A percentile compares a stretch with the other conserved stretches of the same genome.
Evolutionary conservation across 352 stramenopile genomes (phyloP).

Genomic region (Phytophthora ramorum): DNA sequence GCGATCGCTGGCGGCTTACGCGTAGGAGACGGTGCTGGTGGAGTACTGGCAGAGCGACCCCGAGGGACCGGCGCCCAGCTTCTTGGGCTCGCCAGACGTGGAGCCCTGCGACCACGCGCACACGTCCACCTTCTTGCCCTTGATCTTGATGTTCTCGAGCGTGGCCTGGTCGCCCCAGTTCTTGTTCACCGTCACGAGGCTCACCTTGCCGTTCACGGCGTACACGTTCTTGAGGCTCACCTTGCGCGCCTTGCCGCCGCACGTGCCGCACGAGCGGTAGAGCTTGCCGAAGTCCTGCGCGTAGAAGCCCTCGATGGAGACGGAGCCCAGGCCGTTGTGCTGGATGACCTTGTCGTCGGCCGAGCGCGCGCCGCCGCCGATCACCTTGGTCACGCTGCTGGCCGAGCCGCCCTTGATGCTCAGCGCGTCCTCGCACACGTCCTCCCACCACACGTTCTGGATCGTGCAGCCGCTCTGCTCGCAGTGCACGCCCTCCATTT

Average conservation of each 20-base stretch:
- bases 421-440: not conserved
- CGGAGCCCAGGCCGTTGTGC: conserved; percentile 3
- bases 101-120: conserved; percentile 18
- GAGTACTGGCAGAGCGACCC: conserved; percentile 39
- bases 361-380: not conserved
- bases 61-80: conserved; percentile 25
- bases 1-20: not conserved
- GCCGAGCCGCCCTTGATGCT: not conserved
- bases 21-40: conserved; percentile 26
- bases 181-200: conserved; percentile 24
- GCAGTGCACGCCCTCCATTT: conserved; percentile 2
- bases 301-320: conserved; percentile 27
- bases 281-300: conserved; percentile 24
- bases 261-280: conserved; percentile 2
- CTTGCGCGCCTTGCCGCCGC: conserved; percentile 17
- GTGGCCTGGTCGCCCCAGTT: conserved; percentile 24
- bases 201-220: conserved; percentile 25
- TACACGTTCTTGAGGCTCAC: conserved; percentile 25
- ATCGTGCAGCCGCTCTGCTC: too few relatives aligned
- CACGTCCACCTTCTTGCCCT: conserved; percentile 29
- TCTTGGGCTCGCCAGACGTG: conserved; percentile 19
- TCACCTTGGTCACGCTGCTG: not conserved
- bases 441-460: not conserved
- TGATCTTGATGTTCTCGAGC: conserved; percentile 31
- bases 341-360: conserved; percentile 8